Conservation (phyloP, 2,329 filamentous ascomycete species). For the Pseudogymnoascus sp. region DNA sequence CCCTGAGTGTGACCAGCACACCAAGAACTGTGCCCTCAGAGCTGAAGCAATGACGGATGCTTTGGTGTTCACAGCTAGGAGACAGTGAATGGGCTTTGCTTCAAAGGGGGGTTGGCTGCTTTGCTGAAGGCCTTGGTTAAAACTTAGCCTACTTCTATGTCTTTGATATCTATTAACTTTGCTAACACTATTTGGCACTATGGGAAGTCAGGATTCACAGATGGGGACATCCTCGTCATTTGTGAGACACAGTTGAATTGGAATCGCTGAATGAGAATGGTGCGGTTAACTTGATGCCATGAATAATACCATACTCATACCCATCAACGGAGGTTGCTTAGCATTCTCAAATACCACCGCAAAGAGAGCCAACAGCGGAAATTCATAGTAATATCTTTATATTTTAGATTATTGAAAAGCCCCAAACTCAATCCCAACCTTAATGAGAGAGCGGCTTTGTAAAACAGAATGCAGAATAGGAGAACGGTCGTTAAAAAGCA, state of each 20-base stretch:
- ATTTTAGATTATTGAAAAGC: not conserved
- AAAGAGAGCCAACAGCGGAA: not conserved
- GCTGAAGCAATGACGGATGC: not conserved
- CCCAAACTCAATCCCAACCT: not conserved
- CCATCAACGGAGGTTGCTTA: not conserved
- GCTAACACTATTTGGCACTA: not conserved
- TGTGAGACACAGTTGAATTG: not conserved
- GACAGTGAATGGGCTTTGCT: not conserved
- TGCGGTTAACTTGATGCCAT: not conserved
- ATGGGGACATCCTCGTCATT: not conserved
- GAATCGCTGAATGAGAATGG: not conserved
- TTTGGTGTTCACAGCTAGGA: not conserved
- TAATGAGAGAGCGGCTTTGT: not conserved
- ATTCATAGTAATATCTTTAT: not conserved
- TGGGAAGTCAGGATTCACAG: not conserved
- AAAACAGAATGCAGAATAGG: slow-evolving; percentile 12
- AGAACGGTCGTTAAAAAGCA: slow-evolving; percentile 1
- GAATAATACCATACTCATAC: not conserved
- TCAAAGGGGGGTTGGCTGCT: not conserved
- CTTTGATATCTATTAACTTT: not conserved
- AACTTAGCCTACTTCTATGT: not conserved
- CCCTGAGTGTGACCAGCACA: not conserved
- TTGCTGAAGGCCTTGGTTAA: not conserved
- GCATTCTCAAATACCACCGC: not conserved
- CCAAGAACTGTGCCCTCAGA: not conserved